Evolutionary conservation across 2,329 filamentous ascomycete genomes (phyloP), one percentile per base, ranked within the genome.

Genomic region (Drechslera avenae): DNA sequence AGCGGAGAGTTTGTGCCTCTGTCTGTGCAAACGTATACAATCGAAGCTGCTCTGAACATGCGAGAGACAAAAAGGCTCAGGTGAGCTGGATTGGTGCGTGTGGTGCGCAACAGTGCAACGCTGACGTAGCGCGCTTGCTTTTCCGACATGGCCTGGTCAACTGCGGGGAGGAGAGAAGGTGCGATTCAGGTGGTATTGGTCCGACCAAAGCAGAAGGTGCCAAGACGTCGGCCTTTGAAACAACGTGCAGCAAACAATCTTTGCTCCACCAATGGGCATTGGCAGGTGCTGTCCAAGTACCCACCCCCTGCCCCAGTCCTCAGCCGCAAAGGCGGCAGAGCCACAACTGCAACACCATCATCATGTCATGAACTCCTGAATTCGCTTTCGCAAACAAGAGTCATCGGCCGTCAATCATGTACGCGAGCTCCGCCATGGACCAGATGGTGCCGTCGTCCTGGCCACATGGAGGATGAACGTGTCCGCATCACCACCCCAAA

Each of bases 131-230:
- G 26, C 9, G 4, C 14, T 50, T 46, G 35, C 41, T 50, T 46
- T 40, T 40, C 36, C 13, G n/a, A 45, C 12, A 40, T 39, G 33
- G 28, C 42, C 35, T 56, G 36, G 40, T 37, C 30, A 40, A 21
- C 43, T 45, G 43, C 31, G 33, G 44, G 28, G 39, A 39, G 28
- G 35, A 36, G 36, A 33, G 39, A 31, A 39, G 23, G 26, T 31
- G 26, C 26, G 18, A 37, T 32, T 28, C 43, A 32, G 34, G 41
- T 39, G 46, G 30, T 46, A 51, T 58, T 40, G 39, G 46, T 43
- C 18, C 32, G 19, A 51, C 56, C 9, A 50, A 59, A 55, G 39
- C 30, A 56, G 56, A 53, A 59, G 59, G 56, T 61, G 56, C 44
- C 34, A 51, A 56, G 47, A 32, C 17, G 19, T 19, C 39, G 45